These are phyloP conservation scores for Cyberlindnera japonica DNA, from an alignment of 805 yeast genomes.

Conservation along the genomic window DNA sequence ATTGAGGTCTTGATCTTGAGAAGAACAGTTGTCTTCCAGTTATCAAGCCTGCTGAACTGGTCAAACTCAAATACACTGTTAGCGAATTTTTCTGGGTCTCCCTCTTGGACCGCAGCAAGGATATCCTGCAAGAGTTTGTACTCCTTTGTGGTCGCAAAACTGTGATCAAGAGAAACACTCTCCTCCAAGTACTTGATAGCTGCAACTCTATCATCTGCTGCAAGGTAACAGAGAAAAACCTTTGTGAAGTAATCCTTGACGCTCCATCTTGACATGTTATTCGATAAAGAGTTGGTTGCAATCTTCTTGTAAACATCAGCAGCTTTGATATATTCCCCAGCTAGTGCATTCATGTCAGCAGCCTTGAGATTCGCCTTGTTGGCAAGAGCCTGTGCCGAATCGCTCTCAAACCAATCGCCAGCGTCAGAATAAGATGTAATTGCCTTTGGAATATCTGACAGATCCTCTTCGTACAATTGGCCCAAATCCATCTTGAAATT, in stretches of 20 bases:
- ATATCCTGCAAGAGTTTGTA: conserved; percentile 62
- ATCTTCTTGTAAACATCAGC: conserved; percentile 73
- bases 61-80: conserved; percentile 78
- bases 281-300: conserved; percentile 71
- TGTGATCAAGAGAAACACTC: conserved; percentile 67
- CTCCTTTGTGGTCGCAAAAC: conserved; percentile 75
- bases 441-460: conserved; percentile 66
- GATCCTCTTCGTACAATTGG: conserved; percentile 73
- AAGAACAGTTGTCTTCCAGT: conserved; percentile 82
- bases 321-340: conserved; percentile 73
- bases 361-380: conserved; percentile 85
- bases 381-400: conserved; percentile 86
- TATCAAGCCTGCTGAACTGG: conserved; percentile 83
- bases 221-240: conserved; percentile 76
- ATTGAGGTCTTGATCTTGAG: conserved; percentile 76
- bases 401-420: conserved; percentile 93
- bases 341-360: conserved; percentile 81
- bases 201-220: conserved; percentile 82
- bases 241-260: conserved; percentile 88
- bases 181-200: conserved; percentile 69
- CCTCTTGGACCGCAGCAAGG: conserved; percentile 70
- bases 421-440: conserved; percentile 82
- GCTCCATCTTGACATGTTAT: conserved; percentile 81
- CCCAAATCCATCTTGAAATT: conserved; percentile 90
- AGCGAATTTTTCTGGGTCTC: conserved; percentile 74